A percentile compares a stretch with the other conserved stretches of the same genome.
Conservation (phyloP, 495 filamentous ascomycete genomes). For the Neurospora intermedia region DNA sequence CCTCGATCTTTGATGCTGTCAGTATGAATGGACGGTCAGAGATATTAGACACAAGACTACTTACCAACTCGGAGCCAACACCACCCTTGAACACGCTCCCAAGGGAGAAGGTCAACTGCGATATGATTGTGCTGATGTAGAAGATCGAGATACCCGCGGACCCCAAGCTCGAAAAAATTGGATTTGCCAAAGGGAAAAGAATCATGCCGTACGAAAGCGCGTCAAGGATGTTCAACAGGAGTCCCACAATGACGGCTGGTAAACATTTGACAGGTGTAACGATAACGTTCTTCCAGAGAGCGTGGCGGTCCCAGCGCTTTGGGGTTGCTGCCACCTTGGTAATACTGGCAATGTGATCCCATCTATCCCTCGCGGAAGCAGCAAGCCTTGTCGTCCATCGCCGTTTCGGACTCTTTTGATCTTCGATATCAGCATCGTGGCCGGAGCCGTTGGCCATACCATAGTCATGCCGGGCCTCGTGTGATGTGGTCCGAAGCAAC, state of each 20-base stretch:
- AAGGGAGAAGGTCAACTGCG: constrained; percentile 84
- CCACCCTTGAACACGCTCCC: constrained; percentile 86
- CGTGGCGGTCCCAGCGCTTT: constrained; percentile 59
- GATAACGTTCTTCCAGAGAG: constrained; percentile 53
- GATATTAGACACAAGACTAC: background rate
- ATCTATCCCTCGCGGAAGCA: constrained; percentile 1
- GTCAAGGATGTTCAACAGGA: constrained; percentile 87
- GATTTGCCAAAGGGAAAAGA: constrained; percentile 78
- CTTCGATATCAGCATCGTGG: constrained; percentile 28
- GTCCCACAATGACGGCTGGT: constrained; percentile 77
- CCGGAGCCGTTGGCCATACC: constrained; percentile 10
- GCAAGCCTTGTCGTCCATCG: constrained; percentile 10
- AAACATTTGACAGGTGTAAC: constrained; percentile 57
- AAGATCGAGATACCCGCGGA: constrained; percentile 96
- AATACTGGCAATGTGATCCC: constrained; percentile 1
- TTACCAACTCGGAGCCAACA: constrained; percentile 89
- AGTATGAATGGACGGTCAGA: background rate
- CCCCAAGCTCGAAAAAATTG: constrained; percentile 72
- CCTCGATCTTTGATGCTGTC: constrained; percentile 57
- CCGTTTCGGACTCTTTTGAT: constrained; percentile 16
- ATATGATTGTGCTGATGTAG: constrained; percentile 92
- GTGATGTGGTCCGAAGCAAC: constrained; percentile 19
- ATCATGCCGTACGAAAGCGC: constrained; percentile 96
- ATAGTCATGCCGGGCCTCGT: constrained; percentile 14
- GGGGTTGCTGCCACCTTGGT: constrained; percentile 36